These are phyloP conservation scores for Austroboletus novae-zelandiae DNA, from an alignment of 1,284 basidiomycete species.

Conservation along the genomic window DNA sequence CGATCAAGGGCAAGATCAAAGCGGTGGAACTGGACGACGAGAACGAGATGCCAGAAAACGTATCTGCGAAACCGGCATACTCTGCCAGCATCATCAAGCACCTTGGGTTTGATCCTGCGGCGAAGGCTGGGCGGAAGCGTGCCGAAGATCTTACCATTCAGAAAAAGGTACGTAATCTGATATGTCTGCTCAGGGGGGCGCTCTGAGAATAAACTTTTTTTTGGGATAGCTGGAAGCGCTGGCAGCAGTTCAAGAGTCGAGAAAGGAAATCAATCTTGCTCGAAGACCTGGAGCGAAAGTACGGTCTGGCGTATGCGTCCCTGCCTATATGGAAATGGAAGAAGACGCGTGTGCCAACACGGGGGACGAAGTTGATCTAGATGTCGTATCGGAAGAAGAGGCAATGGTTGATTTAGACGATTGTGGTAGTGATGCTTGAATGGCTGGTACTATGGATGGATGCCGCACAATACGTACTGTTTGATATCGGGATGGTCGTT, in stretches of 20 bases:
- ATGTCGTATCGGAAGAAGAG: conserved; percentile 10
- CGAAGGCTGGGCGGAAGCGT: conserved; percentile 46
- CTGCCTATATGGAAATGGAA: conserved; percentile 24
- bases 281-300: conserved; percentile 54
- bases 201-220: not conserved
- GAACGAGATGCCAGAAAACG: conserved; percentile 5
- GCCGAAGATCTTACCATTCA: conserved; percentile 41
- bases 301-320: conserved; percentile 46
- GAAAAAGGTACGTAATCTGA: conserved; percentile 53
- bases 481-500: not conserved
- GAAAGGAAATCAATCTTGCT: conserved; percentile 50
- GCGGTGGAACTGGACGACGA: conserved; percentile 13
- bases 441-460: too few relatives aligned
- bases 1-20: conserved; percentile 16
- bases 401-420: conserved; percentile 28
- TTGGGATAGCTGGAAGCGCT: conserved; percentile 49
- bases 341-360: conserved; percentile 1
- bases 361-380: conserved; percentile 11
- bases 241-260: conserved; percentile 44
- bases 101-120: conserved; percentile 72
- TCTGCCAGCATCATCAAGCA: conserved; percentile 62
- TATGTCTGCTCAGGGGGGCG: not conserved
- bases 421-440: conserved; percentile 12
- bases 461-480: not conserved
- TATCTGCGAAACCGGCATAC: conserved; percentile 46